Percentiles rank a stretch among this genome's conserved stretches.
Evolutionary conservation across 2,329 filamentous ascomycete species (phyloP).

Genomic region (Catunica adiposa): DNA sequence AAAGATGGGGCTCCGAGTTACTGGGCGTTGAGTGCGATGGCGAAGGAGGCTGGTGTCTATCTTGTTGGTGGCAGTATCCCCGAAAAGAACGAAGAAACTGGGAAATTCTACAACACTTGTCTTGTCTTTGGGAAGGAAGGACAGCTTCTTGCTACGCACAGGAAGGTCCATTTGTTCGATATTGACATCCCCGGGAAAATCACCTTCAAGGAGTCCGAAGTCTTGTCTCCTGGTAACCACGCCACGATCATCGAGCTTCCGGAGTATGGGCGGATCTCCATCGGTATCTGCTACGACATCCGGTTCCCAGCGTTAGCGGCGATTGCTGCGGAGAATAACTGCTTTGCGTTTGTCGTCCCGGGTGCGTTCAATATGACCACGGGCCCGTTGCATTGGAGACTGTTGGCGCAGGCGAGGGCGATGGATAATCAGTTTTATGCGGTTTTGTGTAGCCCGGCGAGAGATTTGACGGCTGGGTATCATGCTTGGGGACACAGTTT

Average conservation of each 20-base stretch:
- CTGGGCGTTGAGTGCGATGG: conserved; percentile 67
- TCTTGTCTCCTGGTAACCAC: conserved; percentile 69
- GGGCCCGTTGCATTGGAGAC: conserved; percentile 76
- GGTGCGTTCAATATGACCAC: conserved; percentile 97
- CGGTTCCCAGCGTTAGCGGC: conserved; percentile 89
- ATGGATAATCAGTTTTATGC: conserved; percentile 93
- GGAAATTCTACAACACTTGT: conserved; percentile 78
- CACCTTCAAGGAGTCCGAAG: conserved; percentile 76
- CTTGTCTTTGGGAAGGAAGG: conserved; percentile 69
- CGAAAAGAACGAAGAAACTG: conserved; percentile 43
- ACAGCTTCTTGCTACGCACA: conserved; percentile 66
- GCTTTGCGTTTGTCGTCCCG: conserved; percentile 78
- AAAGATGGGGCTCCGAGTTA: conserved; percentile 58
- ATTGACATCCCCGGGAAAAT: conserved; percentile 96
- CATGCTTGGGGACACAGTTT: conserved; percentile 86
- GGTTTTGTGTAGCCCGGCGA: conserved; percentile 76
- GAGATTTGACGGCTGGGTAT: conserved; percentile 62
- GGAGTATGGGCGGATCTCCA: conserved; percentile 69
- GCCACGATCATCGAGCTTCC: conserved; percentile 75
- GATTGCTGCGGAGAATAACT: conserved; percentile 71
- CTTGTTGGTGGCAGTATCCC: conserved; percentile 87
- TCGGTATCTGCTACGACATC: conserved; percentile 96
- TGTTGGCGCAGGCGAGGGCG: conserved; percentile 67
- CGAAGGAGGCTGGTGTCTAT: conserved; percentile 61
- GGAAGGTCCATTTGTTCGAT: conserved; percentile 93